Conservation (phyloP, 441 rosid species). For the Erysimum pusillum region DNA sequence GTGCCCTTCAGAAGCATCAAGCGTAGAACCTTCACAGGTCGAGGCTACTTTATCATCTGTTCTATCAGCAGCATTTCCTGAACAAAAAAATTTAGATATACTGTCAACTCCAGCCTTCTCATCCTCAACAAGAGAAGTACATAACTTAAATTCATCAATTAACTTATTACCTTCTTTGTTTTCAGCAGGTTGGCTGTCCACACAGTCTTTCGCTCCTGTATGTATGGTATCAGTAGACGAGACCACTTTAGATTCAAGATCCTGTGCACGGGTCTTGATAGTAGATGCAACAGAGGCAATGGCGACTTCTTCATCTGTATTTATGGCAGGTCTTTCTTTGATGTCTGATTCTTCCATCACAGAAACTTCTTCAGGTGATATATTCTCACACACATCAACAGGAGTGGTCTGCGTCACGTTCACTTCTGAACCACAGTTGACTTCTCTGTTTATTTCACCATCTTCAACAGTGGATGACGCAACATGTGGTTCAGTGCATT, state of each 20-base stretch:
- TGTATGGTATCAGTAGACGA: conserved; percentile 44
- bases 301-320: conserved; percentile 35
- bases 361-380: conserved; percentile 35
- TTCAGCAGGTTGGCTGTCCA: conserved; percentile 43
- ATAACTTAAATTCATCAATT: conserved; percentile 27
- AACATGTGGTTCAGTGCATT: conserved; percentile 36
- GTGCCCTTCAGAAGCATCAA: conserved; percentile 55
- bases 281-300: conserved; percentile 42
- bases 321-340: conserved; percentile 32
- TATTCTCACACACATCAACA: conserved; percentile 30
- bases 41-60: conserved; percentile 38
- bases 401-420: conserved; percentile 28
- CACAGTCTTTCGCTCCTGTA: conserved; percentile 37
- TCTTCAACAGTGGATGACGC: conserved; percentile 20
- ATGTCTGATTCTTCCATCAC: conserved; percentile 16
- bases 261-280: conserved; percentile 41
- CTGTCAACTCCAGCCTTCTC: conserved; percentile 32
- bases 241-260: conserved; percentile 46
- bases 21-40: conserved; percentile 38
- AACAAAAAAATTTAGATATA: conserved; percentile 29
- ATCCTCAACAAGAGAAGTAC: conserved; percentile 23
- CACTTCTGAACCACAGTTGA: conserved; percentile 23
- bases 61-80: conserved; percentile 42
- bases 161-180: conserved; percentile 43
- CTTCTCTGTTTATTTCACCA: conserved; percentile 41